A percentile compares a stretch with the other conserved stretches of the same genome.
Conservation (phyloP, 2,329 filamentous ascomycete genomes). For the Fusarium piperis region DNA sequence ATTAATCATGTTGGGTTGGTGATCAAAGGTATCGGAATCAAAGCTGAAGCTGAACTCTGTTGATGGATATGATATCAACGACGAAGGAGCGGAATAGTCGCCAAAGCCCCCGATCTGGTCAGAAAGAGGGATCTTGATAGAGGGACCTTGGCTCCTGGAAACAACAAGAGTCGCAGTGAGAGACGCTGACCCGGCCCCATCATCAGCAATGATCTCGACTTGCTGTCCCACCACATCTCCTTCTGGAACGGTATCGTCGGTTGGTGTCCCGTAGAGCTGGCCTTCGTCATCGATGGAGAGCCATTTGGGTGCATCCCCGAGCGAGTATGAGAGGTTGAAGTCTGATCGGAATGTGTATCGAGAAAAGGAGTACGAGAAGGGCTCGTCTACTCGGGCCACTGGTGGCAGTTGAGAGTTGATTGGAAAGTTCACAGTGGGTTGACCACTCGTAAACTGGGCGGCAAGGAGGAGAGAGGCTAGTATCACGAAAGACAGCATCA, state of each 20-base stretch:
- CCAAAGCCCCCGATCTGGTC: constrained; percentile 68
- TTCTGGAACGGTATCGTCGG: constrained; percentile 56
- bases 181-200: constrained; percentile 68
- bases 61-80: constrained; percentile 65
- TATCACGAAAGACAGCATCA: constrained; percentile 45
- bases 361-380: constrained; percentile 78
- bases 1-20: constrained; percentile 61
- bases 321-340: constrained; percentile 72
- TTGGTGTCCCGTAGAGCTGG: constrained; percentile 77
- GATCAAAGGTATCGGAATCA: constrained; percentile 69
- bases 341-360: constrained; percentile 76
- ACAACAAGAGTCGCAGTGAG: constrained; percentile 78
- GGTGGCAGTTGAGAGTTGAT: constrained; percentile 87
- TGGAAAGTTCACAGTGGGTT: constrained; percentile 69
- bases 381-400: constrained; percentile 73
- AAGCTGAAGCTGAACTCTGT: constrained; percentile 64
- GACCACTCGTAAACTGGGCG: constrained; percentile 45
- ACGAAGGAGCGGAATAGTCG: constrained; percentile 67
- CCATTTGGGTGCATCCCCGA: constrained; percentile 76
- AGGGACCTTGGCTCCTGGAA: constrained; percentile 65
- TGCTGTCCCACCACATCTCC: constrained; percentile 66
- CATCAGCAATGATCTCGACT: constrained; percentile 76
- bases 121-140: constrained; percentile 64
- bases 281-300: constrained; percentile 75
- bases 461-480: constrained; percentile 43